A percentile compares a stretch with the other conserved stretches of the same genome.
Conservation (phyloP, 208 protist genomes). For the Acanthamoeba lenticulata region DNA sequence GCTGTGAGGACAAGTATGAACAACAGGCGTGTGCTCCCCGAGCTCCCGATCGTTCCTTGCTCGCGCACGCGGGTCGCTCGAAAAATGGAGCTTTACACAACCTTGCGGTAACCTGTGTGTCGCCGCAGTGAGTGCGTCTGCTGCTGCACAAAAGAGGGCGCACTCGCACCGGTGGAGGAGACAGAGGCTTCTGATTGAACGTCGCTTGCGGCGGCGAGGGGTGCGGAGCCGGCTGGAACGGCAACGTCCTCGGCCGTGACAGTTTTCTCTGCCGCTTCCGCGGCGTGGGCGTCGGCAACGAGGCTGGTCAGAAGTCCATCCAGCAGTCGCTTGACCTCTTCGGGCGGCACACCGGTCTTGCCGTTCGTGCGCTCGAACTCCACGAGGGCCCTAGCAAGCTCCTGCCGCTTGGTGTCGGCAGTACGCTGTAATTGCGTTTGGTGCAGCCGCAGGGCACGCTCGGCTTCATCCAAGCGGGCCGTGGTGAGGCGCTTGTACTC, state of each 20-base stretch:
- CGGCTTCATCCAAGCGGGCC: background rate
- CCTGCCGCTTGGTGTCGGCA: background rate
- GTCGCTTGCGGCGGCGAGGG: background rate
- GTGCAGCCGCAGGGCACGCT: background rate
- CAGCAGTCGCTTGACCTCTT: background rate
- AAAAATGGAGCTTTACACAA: background rate
- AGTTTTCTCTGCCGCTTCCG: background rate
- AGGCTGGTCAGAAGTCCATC: background rate
- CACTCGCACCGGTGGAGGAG: no score
- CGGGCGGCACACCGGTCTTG: background rate
- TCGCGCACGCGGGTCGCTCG: no score
- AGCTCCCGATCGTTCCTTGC: no score
- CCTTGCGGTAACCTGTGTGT: constrained; percentile 19
- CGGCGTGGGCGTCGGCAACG: background rate
- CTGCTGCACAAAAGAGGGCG: no score
- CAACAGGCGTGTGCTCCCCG: no score
- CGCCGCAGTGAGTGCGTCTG: background rate
- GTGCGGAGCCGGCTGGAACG: background rate
- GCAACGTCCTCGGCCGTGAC: background rate
- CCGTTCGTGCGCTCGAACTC: background rate
- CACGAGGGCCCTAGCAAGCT: background rate
- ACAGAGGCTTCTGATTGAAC: no score
- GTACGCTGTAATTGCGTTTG: background rate
- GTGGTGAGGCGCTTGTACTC: constrained; percentile 46
- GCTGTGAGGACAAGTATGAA: no score